Conservation (phyloP, 2,329 filamentous ascomycete species). For the Diaporthe longicolla region DNA sequence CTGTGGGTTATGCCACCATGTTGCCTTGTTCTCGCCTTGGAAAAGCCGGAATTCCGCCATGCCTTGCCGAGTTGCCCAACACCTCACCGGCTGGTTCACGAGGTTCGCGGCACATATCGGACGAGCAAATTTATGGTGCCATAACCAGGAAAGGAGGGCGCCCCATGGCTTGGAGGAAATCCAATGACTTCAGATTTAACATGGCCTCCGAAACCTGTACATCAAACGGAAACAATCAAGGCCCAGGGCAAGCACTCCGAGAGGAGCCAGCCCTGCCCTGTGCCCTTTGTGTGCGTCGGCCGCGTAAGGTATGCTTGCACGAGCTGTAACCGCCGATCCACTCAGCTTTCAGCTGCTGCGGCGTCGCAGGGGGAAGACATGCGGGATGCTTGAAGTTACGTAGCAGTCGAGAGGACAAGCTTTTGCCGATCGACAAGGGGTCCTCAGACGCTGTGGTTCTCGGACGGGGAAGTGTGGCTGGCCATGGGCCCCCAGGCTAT, state of each 20-base stretch:
- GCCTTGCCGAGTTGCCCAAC: background rate
- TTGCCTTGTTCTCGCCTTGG: background rate
- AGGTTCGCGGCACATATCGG: background rate
- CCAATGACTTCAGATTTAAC: slow-evolving; percentile 33
- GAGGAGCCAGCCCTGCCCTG: slow-evolving; percentile 36
- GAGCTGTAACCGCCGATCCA: slow-evolving; percentile 39
- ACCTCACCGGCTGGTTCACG: background rate
- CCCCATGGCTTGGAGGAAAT: slow-evolving; percentile 15
- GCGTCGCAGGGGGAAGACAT: slow-evolving; percentile 21
- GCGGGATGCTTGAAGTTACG: slow-evolving; percentile 35
- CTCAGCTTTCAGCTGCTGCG: slow-evolving; percentile 34
- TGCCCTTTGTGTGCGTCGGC: slow-evolving; percentile 34
- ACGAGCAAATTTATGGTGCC: slow-evolving; percentile 8
- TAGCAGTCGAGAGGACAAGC: slow-evolving; percentile 25
- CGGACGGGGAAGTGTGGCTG: slow-evolving; percentile 23
- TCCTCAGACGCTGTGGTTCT: slow-evolving; percentile 16
- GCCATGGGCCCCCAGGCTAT: slow-evolving; percentile 14
- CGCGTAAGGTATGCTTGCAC: slow-evolving; percentile 41
- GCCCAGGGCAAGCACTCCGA: slow-evolving; percentile 34
- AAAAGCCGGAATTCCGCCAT: background rate
- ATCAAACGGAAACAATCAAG: slow-evolving; percentile 33
- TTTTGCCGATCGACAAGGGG: slow-evolving; percentile 35
- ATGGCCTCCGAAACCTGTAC: slow-evolving; percentile 38
- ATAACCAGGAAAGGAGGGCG: slow-evolving; percentile 20
- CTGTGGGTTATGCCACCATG: slow-evolving; percentile 3